Conservation (phyloP, 306 rosid genomes). For the Rosa multiflora region DNA sequence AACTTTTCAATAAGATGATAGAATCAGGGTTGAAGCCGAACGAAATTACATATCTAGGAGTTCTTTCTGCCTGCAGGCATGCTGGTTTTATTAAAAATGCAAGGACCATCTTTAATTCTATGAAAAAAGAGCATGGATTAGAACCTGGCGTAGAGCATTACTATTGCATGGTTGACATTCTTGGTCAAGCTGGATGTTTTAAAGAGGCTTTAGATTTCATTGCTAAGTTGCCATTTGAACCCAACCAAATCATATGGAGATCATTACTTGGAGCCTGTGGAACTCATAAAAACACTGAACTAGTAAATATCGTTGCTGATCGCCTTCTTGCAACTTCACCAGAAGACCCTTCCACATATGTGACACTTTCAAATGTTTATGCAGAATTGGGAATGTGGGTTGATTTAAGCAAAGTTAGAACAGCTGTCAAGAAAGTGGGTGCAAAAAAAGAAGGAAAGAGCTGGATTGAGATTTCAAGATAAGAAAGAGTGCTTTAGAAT, state of each 20-base stretch:
- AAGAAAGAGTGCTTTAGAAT: conserved; percentile 35
- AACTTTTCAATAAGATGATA: conserved; percentile 56
- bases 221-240: conserved; percentile 64
- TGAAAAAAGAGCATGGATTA: conserved; percentile 51
- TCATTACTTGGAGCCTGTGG: conserved; percentile 76
- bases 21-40: conserved; percentile 64
- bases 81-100: conserved; percentile 79
- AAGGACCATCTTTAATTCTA: conserved; percentile 50
- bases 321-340: conserved; percentile 56
- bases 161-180: conserved; percentile 84
- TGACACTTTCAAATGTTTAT: conserved; percentile 69
- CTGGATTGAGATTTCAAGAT: conserved; percentile 75
- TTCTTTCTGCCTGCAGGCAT: conserved; percentile 83
- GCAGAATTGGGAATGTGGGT: conserved; percentile 84
- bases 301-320: conserved; percentile 53
- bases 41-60: conserved; percentile 70
- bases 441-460: conserved; percentile 73
- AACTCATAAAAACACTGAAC: conserved; percentile 52
- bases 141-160: conserved; percentile 64
- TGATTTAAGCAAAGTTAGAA: conserved; percentile 55
- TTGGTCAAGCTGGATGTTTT: conserved; percentile 64
- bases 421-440: conserved; percentile 51
- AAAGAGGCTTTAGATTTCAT: conserved; percentile 62
- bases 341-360: conserved; percentile 68
- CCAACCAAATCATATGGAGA: conserved; percentile 66